Evolutionary conservation across 2,329 filamentous ascomycete species (phyloP).

Genomic region (Aspergillus sp.): DNA sequence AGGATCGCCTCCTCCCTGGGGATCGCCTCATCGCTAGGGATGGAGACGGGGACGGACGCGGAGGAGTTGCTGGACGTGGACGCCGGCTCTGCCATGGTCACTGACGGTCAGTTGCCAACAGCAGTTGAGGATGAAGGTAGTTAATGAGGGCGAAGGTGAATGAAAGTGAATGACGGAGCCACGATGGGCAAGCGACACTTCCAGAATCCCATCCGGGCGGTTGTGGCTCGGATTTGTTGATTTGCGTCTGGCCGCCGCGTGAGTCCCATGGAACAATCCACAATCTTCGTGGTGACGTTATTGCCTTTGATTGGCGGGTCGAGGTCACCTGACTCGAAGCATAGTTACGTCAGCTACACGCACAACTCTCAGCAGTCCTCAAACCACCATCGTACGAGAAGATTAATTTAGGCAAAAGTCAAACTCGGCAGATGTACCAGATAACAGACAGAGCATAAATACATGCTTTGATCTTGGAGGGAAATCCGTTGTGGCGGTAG

Average conservation of each 20-base stretch:
- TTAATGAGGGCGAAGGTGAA: not conserved
- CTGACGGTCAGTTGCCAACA: not conserved
- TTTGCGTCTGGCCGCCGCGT: not conserved
- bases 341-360: not conserved
- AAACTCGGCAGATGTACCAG: too few species aligned
- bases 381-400: too few species aligned
- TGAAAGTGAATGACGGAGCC: conserved; percentile 6
- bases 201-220: not conserved
- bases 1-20: conserved; percentile 27
- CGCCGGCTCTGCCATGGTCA: conserved; percentile 30
- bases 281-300: not conserved
- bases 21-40: not conserved
- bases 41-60: too few species aligned
- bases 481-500: too few species aligned
- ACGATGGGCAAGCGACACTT: conserved; percentile 4
- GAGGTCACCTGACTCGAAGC: not conserved
- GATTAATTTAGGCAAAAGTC: too few species aligned
- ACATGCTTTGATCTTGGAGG: too few species aligned
- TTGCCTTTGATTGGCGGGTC: not conserved
- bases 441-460: too few species aligned
- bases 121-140: too few species aligned
- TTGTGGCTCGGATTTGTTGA: not conserved
- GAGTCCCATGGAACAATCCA: not conserved
- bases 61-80: conserved; percentile 33
- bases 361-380: too few species aligned